Evolutionary conservation across 345 rosid genomes (phyloP), one percentile per base, ranked within the genome.

Genomic region (Heritiera fomes): DNA sequence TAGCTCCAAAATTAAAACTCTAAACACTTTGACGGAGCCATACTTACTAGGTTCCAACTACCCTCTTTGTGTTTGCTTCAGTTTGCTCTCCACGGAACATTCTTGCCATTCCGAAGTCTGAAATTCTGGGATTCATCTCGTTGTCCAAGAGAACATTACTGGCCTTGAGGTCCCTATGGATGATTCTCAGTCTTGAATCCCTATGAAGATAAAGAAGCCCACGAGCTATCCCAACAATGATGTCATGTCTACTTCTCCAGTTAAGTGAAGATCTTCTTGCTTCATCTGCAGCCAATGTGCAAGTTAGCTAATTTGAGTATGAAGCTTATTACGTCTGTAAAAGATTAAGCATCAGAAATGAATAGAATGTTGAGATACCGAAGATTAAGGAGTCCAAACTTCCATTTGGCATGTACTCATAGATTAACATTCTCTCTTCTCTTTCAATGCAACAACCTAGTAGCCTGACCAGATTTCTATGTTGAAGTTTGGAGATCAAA

Each of bases 21-120:
- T 56, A n/a, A 56, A 34, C n/a, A 40, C 11, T 47, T 40, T 40
- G 56, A 28, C 15, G 18, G 43, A 30, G 12, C 20, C 28, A 6
- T 38, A 74, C 87, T 77, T 77, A 85, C 87, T 60, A 80, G 30
- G 85, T 85, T 23, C 87, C 87, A 0, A 71, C 83, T 12, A 85
- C 62, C 28, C 71, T 75, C 14, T 69, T 80, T 1, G 87, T 85
- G 8, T 71, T 85, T 40, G 69, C 85, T 50, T 66, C 76, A 30
- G 77, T 34, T 59, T 82, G 83, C 32, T 77, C 77, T 7, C 64
- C 75, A 6, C 72, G 52, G 56, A 85, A 80, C n/a, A 55, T 77
- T 70, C 81, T 82, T 0, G 87, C 85, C 83, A 85, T 45, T 15
- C 87, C 87, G 12, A 85, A 85, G 28, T 85, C 86, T 2, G 87